Evolutionary conservation across 1,139 yeast genomes (phyloP), one percentile per base, ranked within the genome.

Genomic region (Sugiyamaella sp.): DNA sequence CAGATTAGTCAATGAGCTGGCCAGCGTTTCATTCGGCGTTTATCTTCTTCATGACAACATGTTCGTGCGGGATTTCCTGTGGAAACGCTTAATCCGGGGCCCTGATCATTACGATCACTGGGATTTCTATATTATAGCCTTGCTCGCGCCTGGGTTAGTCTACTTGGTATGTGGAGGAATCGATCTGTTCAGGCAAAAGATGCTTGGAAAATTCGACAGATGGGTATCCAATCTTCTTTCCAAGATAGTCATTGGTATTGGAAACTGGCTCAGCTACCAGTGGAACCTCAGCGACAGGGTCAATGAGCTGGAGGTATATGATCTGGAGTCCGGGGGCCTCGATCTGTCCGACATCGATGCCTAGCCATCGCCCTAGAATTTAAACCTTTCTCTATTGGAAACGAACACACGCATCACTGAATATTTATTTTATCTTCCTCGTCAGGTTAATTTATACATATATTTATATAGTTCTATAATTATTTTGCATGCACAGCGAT

Each of bases 21-120:
- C 55, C 16, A 42, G 48, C 12, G 33, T 39, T n/a, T 38, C 52
- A 10, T 52, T 52, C 48, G 37, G 49, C 4, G 52, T 52, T 10
- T 52, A 52, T 22, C 43, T 52, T 5, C 37, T 52, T 10, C 55
- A 47, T 20, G 55, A 52, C 14, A 33, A 47, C 10, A 16, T 27
- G 12, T 33, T 48, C 9, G 22, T 52, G 10, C 33, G 55, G n/a
- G 14, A 33, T 3, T 2, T 14, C 9, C 9, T 52, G 2, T 52
- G 49, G 49, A 10, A 39, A 12, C 22, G 24, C 2, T 52, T 51
- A 46, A 33, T 52, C 14, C 12, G 14, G 8, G 52, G 46, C 10
- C 29, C 20, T 2, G 29, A 25, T 12, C 32, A 29, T 27, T 51
- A 51, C 35, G 45, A 40, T 17, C 17, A 22, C 19, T 22, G 19